These are phyloP conservation scores for Solanum clarkiae DNA, from an alignment of 257 asterid genomes.

Conservation along the genomic window DNA sequence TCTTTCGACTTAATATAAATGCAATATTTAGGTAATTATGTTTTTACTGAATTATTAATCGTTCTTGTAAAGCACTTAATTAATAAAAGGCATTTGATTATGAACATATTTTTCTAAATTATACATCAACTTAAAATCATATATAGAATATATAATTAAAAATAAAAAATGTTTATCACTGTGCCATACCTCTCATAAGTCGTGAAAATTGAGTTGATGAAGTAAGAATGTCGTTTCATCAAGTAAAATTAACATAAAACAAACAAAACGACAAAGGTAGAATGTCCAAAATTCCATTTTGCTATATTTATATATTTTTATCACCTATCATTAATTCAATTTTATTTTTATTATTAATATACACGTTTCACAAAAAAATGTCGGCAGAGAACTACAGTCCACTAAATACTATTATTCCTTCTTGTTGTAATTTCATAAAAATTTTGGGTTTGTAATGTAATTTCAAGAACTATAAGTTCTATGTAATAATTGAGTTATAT, in stretches of 20 bases:
- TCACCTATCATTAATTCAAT: neutral
- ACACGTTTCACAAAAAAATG: neutral
- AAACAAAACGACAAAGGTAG: neutral
- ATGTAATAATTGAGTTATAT: neutral
- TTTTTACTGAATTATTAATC: neutral
- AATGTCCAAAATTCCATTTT: neutral
- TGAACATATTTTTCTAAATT: too few species aligned
- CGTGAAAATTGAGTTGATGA: neutral
- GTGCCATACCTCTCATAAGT: fast-evolving
- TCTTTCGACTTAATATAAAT: neutral
- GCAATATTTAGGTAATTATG: fast-evolving
- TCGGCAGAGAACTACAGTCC: neutral
- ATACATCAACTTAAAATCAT: too few species aligned
- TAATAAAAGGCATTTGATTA: too few species aligned
- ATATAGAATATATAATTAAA: neutral
- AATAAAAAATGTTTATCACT: neutral
- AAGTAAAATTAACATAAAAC: neutral
- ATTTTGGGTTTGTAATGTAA: neutral
- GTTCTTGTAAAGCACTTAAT: too few species aligned
- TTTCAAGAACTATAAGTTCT: neutral
- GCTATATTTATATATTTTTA: neutral
- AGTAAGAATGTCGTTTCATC: neutral
- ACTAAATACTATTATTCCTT: neutral
- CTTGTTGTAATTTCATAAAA: neutral
- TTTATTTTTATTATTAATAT: neutral